These are phyloP conservation scores for Nepenthes mirabilis DNA, from an alignment of 148 eudicot species.

Conservation along the genomic window DNA sequence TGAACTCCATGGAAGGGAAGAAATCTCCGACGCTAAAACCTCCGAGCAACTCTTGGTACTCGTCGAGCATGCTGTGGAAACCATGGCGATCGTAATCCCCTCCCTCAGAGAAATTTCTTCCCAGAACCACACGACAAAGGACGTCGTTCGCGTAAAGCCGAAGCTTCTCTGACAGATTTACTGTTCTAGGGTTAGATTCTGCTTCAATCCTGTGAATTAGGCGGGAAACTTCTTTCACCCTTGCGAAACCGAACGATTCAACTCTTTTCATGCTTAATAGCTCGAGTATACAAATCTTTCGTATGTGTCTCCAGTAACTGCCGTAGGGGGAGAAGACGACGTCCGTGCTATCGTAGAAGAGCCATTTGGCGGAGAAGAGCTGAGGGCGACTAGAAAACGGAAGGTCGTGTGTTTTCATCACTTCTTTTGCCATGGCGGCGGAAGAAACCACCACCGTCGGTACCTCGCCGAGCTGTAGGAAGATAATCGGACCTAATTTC, in stretches of 20 bases:
- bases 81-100: conserved; percentile 32
- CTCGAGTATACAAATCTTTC: conserved; percentile 36
- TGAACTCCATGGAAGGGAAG: conserved; percentile 38
- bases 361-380: conserved; percentile 29
- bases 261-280: conserved; percentile 32
- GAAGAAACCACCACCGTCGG: conserved; percentile 43
- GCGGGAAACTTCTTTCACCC: conserved; percentile 37
- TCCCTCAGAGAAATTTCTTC: conserved; percentile 26
- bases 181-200: conserved; percentile 3
- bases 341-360: conserved; percentile 34
- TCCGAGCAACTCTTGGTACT: conserved; percentile 39
- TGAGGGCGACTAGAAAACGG: conserved; percentile 31
- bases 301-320: conserved; percentile 39
- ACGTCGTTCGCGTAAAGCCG: conserved; percentile 32
- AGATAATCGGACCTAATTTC: conserved; percentile 24
- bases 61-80: conserved; percentile 32
- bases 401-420: conserved; percentile 39
- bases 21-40: conserved; percentile 40
- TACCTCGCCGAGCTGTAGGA: conserved; percentile 23
- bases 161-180: conserved; percentile 22
- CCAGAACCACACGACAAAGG: conserved; percentile 31
- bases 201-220: conserved; percentile 19
- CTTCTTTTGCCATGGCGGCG: conserved; percentile 33
- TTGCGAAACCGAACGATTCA: conserved; percentile 26
- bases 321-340: conserved; percentile 43